Percentiles rank a stretch among this genome's conserved stretches.
These are phyloP conservation scores for Ascocoryne sarcoides DNA, from an alignment of 2,329 filamentous ascomycete genomes.

Conservation along the genomic window DNA sequence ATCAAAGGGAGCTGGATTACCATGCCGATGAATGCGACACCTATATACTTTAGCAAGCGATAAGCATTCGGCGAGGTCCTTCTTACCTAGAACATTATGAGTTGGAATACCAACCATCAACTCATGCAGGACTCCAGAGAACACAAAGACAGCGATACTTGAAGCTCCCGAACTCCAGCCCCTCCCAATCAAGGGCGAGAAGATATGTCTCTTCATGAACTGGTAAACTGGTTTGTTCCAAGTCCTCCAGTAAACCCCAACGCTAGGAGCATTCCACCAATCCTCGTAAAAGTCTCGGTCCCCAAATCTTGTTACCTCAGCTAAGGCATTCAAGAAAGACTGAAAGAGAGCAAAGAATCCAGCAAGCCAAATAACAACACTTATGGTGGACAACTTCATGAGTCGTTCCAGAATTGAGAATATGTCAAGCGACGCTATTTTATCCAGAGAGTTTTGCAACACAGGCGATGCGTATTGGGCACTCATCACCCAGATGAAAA, in stretches of 20 bases:
- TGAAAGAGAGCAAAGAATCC: slow-evolving; percentile 98
- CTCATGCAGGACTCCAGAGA: slow-evolving; percentile 87
- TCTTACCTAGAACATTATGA: slow-evolving; percentile 77
- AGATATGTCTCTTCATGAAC: slow-evolving; percentile 93
- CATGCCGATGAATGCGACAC: slow-evolving; percentile 92
- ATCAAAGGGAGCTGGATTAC: slow-evolving; percentile 87
- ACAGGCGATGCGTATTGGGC: slow-evolving; percentile 92
- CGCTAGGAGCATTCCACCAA: slow-evolving; percentile 91
- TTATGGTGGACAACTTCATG: slow-evolving; percentile 93
- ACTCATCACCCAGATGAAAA: slow-evolving; percentile 91
- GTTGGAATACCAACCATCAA: slow-evolving; percentile 89
- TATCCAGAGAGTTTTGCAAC: slow-evolving; percentile 79
- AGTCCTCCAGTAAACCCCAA: slow-evolving; percentile 85
- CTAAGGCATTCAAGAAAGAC: slow-evolving; percentile 80
- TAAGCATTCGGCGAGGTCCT: not conserved
- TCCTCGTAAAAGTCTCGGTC: slow-evolving; percentile 94
- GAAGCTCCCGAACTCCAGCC: slow-evolving; percentile 66
- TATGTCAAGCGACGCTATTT: slow-evolving; percentile 72
- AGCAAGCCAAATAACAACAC: slow-evolving; percentile 90
- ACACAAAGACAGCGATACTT: slow-evolving; percentile 74
- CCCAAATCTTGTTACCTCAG: slow-evolving; percentile 81
- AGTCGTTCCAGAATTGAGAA: slow-evolving; percentile 78
- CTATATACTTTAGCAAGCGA: slow-evolving; percentile 32
- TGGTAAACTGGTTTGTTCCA: slow-evolving; percentile 98
- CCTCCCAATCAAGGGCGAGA: slow-evolving; percentile 75